Conservation (phyloP, 257 asterid species). For the Rhazya stricta region DNA sequence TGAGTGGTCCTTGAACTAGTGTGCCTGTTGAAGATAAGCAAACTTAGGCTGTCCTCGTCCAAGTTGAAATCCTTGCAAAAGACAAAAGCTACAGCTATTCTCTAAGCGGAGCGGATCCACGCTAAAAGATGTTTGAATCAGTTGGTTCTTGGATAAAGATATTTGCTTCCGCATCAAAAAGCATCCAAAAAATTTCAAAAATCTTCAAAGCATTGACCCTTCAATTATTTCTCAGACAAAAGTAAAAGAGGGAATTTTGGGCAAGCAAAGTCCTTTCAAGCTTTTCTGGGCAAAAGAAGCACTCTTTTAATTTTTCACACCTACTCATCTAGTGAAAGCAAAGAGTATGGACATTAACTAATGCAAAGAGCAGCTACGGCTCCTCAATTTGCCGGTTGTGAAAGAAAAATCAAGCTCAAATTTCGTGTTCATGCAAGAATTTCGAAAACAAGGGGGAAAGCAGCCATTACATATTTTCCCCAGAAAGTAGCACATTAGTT, state of each 20-base stretch:
- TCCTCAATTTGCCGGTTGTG: neutral
- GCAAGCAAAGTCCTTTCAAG: slow-evolving; percentile 5
- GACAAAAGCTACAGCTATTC: slow-evolving; percentile 23
- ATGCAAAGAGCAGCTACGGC: neutral
- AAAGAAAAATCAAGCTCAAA: slow-evolving; percentile 2
- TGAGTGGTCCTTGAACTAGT: slow-evolving; percentile 40
- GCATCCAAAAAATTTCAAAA: neutral
- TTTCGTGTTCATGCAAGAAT: slow-evolving; percentile 3
- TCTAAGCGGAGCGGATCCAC: slow-evolving; percentile 7
- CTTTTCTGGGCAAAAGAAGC: neutral
- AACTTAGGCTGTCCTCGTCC: slow-evolving; percentile 24
- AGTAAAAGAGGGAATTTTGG: slow-evolving; percentile 2
- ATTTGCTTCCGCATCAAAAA: neutral
- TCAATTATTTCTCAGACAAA: slow-evolving; percentile 3
- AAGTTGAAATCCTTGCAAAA: slow-evolving; percentile 23
- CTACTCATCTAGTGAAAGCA: slow-evolving; percentile 3
- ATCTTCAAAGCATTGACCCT: neutral
- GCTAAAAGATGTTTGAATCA: slow-evolving; percentile 21
- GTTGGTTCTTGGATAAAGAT: neutral
- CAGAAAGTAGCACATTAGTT: neutral
- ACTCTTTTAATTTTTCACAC: neutral
- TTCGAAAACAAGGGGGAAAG: neutral
- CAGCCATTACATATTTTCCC: neutral
- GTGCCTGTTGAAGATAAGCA: slow-evolving; percentile 40
- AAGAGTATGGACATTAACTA: neutral